Conservation (phyloP, 2,329 filamentous ascomycete genomes). For the Pseudogymnoascus sp. region DNA sequence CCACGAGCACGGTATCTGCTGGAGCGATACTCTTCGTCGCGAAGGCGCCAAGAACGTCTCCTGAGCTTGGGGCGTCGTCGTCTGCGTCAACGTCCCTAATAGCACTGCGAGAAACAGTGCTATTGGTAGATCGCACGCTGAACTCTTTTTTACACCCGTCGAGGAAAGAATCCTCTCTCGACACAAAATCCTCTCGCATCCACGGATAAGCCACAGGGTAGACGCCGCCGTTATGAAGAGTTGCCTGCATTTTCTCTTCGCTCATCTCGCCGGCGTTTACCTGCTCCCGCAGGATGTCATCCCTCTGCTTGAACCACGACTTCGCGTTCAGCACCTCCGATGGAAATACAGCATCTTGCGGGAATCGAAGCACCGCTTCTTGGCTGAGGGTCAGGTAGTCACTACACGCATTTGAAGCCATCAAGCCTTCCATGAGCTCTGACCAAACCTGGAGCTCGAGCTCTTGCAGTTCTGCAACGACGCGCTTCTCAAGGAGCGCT, state of each 20-base stretch:
- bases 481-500: conserved; percentile 19
- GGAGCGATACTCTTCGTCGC: conserved; percentile 21
- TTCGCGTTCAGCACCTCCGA: conserved; percentile 25
- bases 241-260: conserved; percentile 20
- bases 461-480: conserved; percentile 22
- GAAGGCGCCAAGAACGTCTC: conserved; percentile 24
- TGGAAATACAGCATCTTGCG: conserved; percentile 24
- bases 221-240: conserved; percentile 23
- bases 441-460: conserved; percentile 27
- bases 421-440: conserved; percentile 26
- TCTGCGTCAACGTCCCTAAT: conserved; percentile 19
- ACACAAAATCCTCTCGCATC: conserved; percentile 22
- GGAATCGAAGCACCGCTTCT: conserved; percentile 24
- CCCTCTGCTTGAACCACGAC: conserved; percentile 22
- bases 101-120: conserved; percentile 22
- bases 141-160: conserved; percentile 22
- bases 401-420: conserved; percentile 26
- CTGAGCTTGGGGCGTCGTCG: conserved; percentile 17
- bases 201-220: conserved; percentile 26
- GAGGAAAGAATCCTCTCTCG: conserved; percentile 20
- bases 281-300: conserved; percentile 19
- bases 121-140: conserved; percentile 21
- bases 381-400: conserved; percentile 24
- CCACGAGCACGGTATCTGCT: conserved; percentile 21
- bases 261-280: conserved; percentile 22